Percentiles rank a stretch among this genome's conserved stretches.
Conservation (phyloP, 1,284 basidiomycete genomes). For the Sutorius eximius region DNA sequence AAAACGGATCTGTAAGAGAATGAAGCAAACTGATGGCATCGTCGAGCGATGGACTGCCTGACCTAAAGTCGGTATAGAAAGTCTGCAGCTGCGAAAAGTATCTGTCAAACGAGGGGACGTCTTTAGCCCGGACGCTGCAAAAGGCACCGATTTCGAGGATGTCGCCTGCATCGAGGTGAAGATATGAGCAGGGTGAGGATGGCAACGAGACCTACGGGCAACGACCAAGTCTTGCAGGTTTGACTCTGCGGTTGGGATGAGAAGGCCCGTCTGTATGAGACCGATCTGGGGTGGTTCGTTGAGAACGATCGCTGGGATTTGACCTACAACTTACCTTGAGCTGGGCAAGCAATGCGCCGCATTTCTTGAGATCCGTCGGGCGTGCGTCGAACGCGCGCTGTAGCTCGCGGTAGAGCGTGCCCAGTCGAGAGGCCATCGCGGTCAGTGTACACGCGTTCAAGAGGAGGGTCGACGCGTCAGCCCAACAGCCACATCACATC, state of each 20-base stretch:
- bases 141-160: constrained; percentile 96
- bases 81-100: constrained; percentile 92
- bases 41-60: constrained; percentile 10
- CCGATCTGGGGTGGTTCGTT: constrained; percentile 56
- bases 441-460: constrained; percentile 21
- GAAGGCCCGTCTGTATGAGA: constrained; percentile 74
- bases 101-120: constrained; percentile 91
- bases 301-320: neutral
- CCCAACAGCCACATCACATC: constrained; percentile 28
- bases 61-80: constrained; percentile 91
- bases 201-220: constrained; percentile 52
- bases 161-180: constrained; percentile 59
- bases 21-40: neutral
- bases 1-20: constrained; percentile 56
- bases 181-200: neutral
- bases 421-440: constrained; percentile 53
- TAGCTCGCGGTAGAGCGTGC: constrained; percentile 57
- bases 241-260: constrained; percentile 62
- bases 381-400: constrained; percentile 59
- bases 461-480: constrained; percentile 60
- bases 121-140: constrained; percentile 85
- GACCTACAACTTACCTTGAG: constrained; percentile 59
- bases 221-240: constrained; percentile 64
- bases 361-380: constrained; percentile 66
- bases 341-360: constrained; percentile 59